Percentiles rank a stretch among this genome's conserved stretches.
Evolutionary conservation across 805 yeast species (phyloP).

Genomic region (Metschnikowia picachoensis): DNA sequence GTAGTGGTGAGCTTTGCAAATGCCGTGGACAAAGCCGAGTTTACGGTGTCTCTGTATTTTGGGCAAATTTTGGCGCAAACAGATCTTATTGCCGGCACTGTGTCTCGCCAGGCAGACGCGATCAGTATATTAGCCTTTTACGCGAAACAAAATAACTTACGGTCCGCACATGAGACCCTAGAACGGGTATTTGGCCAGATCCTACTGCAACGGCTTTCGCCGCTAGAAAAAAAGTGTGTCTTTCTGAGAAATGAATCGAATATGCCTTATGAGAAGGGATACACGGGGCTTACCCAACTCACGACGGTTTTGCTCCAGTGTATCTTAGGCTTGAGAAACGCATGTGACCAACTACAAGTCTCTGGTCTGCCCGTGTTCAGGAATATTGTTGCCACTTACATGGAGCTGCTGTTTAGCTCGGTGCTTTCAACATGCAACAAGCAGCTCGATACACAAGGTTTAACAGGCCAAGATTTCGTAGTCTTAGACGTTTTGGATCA

Average conservation of each 20-base stretch:
- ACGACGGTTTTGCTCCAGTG: constrained; percentile 48
- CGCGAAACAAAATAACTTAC: constrained; percentile 9
- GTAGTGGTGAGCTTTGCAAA: constrained; percentile 57
- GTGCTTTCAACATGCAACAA: constrained; percentile 9
- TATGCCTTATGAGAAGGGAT: constrained; percentile 57
- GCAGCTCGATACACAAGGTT: constrained; percentile 10
- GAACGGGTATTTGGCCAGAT: constrained; percentile 11
- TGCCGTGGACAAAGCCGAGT: constrained; percentile 54
- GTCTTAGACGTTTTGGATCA: constrained; percentile 46
- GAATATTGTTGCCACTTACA: constrained; percentile 12
- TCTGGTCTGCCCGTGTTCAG: constrained; percentile 12
- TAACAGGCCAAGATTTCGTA: constrained; percentile 24
- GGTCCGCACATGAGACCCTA: constrained; percentile 14
- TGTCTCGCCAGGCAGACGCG: constrained; percentile 11
- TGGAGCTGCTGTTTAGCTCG: constrained; percentile 12
- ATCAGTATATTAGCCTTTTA: constrained; percentile 11
- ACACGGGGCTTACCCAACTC: constrained; percentile 54
- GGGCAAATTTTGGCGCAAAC: constrained; percentile 19
- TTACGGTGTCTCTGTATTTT: constrained; percentile 49
- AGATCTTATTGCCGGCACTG: constrained; percentile 4
- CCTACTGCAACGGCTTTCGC: constrained; percentile 13
- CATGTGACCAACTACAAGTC: constrained; percentile 14
- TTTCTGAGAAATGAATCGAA: constrained; percentile 30
- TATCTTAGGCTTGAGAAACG: constrained; percentile 26
- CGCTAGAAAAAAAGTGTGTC: constrained; percentile 44